These are phyloP conservation scores for Phytopythium oedochilum DNA, from an alignment of 352 stramenopile species.

Conservation along the genomic window DNA sequence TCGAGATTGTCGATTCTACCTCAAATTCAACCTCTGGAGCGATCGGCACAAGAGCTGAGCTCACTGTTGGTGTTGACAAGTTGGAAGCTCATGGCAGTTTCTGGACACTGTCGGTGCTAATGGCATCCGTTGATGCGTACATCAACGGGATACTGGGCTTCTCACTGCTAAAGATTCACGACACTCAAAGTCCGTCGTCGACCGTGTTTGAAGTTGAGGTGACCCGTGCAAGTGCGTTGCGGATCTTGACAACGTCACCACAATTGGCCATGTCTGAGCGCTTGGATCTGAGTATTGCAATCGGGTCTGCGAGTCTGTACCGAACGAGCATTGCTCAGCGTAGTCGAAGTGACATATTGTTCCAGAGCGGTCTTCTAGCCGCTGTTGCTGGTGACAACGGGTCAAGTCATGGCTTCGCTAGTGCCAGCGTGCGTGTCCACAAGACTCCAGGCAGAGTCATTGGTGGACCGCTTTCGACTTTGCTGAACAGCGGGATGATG, in stretches of 20 bases:
- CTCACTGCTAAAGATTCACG: background rate
- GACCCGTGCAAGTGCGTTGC: conserved; percentile 13
- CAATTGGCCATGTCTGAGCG: conserved; percentile 17
- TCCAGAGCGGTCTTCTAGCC: conserved; percentile 21
- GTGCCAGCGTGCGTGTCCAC: background rate
- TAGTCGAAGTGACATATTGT: conserved; percentile 5
- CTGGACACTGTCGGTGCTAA: conserved; percentile 7
- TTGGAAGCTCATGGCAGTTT: conserved; percentile 5
- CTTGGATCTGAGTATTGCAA: conserved; percentile 18
- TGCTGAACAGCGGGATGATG: background rate
- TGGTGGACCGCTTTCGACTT: background rate
- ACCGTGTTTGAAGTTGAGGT: conserved; percentile 27
- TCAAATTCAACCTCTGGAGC: background rate
- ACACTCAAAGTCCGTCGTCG: background rate
- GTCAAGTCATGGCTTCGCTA: background rate
- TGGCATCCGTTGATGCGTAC: conserved; percentile 4
- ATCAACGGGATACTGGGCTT: background rate
- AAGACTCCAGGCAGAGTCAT: conserved; percentile 1
- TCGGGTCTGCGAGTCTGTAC: conserved; percentile 25
- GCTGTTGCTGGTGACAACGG: background rate
- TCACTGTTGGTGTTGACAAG: background rate
- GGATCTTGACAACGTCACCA: conserved; percentile 12
- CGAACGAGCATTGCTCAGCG: conserved; percentile 1
- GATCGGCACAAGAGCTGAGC: background rate
- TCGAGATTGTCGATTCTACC: background rate